Percentiles rank a stretch among this genome's conserved stretches.
phyloP scores from a whole-genome alignment of 2,329 filamentous ascomycete genomes.

The Pseudopithomyces chartarum region DNA sequence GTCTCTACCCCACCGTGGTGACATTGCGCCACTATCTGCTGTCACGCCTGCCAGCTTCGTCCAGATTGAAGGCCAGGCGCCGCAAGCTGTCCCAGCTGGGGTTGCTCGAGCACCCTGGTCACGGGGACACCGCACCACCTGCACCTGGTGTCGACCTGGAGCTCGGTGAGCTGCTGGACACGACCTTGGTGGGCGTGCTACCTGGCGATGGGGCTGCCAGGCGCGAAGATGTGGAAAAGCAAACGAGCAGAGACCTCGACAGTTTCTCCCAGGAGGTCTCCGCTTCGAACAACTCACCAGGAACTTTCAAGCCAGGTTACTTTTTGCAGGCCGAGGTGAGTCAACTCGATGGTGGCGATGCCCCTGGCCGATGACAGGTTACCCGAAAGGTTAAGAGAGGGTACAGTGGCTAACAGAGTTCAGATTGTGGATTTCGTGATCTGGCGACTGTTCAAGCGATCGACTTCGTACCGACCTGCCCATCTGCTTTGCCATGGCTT shows the following conservation, averaged over 20 bases:
- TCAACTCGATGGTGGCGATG: conserved; percentile 9
- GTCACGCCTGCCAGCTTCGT: conserved; percentile 67
- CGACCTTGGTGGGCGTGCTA: conserved; percentile 64
- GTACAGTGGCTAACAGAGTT: conserved; percentile 20
- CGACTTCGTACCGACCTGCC: conserved; percentile 60
- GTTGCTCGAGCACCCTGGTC: conserved; percentile 10
- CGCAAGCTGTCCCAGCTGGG: conserved; percentile 51
- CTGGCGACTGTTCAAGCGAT: conserved; percentile 73
- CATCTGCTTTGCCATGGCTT: conserved; percentile 88
- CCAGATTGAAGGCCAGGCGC: conserved; percentile 54
- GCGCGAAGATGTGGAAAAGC: conserved; percentile 51
- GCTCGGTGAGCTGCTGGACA: conserved; percentile 68
- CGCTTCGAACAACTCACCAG: conserved; percentile 33
- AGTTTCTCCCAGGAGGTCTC: conserved; percentile 52
- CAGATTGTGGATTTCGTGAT: conserved; percentile 62
- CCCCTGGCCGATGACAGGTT: not conserved
- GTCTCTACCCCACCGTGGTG: conserved; percentile 69
- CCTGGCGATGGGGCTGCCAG: conserved; percentile 54
- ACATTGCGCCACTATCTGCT: conserved; percentile 75
- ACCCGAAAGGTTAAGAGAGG: not conserved
- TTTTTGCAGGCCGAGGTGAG: conserved; percentile 52
- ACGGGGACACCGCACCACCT: conserved; percentile 44
- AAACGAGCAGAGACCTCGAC: conserved; percentile 47
- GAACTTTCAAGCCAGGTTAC: conserved; percentile 37
- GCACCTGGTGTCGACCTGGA: conserved; percentile 37